Evolutionary conservation across 2,329 filamentous ascomycete species (phyloP).

Genomic region (Lomentospora prolificans): DNA sequence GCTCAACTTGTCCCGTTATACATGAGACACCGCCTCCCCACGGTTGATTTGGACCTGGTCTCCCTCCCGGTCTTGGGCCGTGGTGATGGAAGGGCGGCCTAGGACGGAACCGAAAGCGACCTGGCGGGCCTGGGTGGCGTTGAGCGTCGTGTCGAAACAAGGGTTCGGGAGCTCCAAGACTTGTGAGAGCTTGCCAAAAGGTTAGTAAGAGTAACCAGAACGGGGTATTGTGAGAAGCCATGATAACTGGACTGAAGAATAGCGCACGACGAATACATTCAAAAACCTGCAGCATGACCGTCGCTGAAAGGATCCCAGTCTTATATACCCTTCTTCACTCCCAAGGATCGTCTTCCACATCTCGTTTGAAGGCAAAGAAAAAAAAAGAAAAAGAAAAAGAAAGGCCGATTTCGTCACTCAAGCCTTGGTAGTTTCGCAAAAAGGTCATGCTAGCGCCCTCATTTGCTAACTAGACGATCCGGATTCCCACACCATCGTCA

Average conservation of each 20-base stretch:
- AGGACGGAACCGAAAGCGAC: background rate
- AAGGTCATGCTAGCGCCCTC: too few species aligned
- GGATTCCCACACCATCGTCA: background rate
- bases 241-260: background rate
- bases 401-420: too few species aligned
- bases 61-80: background rate
- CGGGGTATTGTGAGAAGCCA: background rate
- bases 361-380: background rate
- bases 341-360: background rate
- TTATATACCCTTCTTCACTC: background rate
- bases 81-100: background rate
- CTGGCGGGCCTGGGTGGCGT: background rate
- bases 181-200: background rate
- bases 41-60: background rate
- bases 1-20: background rate
- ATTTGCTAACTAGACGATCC: background rate
- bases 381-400: background rate
- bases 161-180: background rate
- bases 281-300: background rate
- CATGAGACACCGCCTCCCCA: background rate
- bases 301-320: background rate
- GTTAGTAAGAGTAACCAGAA: slow-evolving; percentile 3
- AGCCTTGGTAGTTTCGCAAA: too few species aligned
- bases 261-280: background rate
- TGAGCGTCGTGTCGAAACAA: background rate